phyloP scores from a whole-genome alignment of 306 rosid species.

The Argentina anserina region DNA sequence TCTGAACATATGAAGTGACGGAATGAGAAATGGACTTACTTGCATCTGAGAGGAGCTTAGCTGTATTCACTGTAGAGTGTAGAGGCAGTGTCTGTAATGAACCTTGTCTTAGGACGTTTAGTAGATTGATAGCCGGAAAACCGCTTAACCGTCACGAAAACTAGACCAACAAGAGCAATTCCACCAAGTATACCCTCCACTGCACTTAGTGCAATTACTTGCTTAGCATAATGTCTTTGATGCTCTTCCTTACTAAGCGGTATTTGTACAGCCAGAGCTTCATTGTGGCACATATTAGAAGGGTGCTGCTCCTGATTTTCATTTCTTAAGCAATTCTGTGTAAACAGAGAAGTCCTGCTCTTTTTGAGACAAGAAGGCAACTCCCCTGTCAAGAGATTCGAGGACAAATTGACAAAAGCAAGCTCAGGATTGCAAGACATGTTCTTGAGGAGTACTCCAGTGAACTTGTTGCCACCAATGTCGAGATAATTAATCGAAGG shows the following conservation, averaged over 20 bases:
- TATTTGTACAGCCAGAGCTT: constrained; percentile 81
- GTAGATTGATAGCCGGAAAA: constrained; percentile 20
- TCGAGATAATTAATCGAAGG: constrained; percentile 77
- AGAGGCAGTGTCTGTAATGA: constrained; percentile 54
- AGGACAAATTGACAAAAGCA: constrained; percentile 62
- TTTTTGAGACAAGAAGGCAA: constrained; percentile 59
- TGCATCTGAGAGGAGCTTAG: constrained; percentile 86
- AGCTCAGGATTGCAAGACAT: constrained; percentile 65
- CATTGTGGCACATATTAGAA: constrained; percentile 54
- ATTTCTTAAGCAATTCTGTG: constrained; percentile 60
- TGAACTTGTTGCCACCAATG: constrained; percentile 65
- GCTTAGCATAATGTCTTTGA: constrained; percentile 26
- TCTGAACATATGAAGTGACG: neutral
- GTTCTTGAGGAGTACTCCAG: constrained; percentile 62
- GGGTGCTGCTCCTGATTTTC: constrained; percentile 49
- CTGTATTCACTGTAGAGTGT: constrained; percentile 57
- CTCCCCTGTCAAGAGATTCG: constrained; percentile 78
- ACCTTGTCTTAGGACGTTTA: constrained; percentile 36
- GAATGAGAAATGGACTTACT: constrained; percentile 53
- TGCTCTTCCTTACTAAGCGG: constrained; percentile 28
- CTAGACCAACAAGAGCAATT: constrained; percentile 47
- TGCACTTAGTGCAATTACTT: constrained; percentile 45
- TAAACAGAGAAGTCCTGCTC: constrained; percentile 36
- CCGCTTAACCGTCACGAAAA: constrained; percentile 45
- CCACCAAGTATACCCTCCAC: constrained; percentile 55